Percentiles rank a stretch among this genome's conserved stretches.
Evolutionary conservation across 2,329 filamentous ascomycete genomes (phyloP).

Genomic region (Diaporthe humulicola): DNA sequence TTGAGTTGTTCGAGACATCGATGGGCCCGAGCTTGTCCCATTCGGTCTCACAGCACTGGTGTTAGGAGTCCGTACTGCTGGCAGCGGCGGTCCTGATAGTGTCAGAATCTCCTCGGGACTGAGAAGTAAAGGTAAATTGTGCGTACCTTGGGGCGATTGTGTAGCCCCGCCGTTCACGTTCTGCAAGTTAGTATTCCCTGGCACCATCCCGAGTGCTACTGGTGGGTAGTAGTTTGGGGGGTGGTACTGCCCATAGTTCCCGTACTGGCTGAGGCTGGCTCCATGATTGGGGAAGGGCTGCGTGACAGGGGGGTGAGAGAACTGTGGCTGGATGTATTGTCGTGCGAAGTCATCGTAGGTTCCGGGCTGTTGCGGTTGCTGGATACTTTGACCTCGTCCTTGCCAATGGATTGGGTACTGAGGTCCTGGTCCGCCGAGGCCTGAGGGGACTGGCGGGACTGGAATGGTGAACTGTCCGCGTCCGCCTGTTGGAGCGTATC

Average conservation of each 20-base stretch:
- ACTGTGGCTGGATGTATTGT: neutral
- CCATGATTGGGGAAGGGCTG: slow-evolving; percentile 7
- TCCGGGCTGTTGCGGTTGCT: slow-evolving; percentile 19
- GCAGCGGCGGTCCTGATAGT: neutral
- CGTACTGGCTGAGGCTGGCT: neutral
- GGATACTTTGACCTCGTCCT: neutral
- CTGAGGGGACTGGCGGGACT: neutral
- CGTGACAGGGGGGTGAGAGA: neutral
- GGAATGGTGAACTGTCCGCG: neutral
- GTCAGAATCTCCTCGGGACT: neutral
- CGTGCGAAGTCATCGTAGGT: neutral
- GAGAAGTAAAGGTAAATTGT: neutral
- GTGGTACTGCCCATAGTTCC: neutral
- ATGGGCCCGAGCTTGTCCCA: slow-evolving; percentile 30
- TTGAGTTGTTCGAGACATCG: slow-evolving; percentile 70
- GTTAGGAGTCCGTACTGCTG: neutral
- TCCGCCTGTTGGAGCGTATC: neutral
- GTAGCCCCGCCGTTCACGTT: neutral
- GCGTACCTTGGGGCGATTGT: neutral
- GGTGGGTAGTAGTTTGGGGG: neutral
- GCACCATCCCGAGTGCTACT: neutral
- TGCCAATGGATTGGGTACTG: neutral
- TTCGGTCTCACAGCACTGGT: neutral
- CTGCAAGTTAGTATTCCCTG: neutral
- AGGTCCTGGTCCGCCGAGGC: neutral